Percentiles rank a stretch among this genome's conserved stretches.
Conservation (phyloP, 1,284 basidiomycete species). For the Heliocybe sulcata region DNA sequence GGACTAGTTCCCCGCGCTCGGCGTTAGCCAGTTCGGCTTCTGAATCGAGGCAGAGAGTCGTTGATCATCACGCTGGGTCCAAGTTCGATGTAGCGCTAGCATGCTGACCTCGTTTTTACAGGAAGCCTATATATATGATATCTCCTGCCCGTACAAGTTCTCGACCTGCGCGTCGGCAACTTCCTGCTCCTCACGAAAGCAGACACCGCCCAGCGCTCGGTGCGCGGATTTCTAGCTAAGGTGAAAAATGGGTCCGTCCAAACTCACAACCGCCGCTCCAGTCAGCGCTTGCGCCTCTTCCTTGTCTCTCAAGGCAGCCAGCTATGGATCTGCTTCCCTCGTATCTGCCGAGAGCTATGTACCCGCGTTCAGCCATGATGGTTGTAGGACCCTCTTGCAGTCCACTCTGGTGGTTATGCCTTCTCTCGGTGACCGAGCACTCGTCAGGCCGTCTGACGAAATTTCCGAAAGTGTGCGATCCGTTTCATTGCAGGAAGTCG, state of each 20-base stretch:
- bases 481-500: too few relatives aligned
- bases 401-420: too few relatives aligned
- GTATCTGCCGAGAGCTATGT: neutral
- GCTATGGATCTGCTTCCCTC: neutral
- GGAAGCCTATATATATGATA: neutral
- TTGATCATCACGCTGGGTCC: neutral
- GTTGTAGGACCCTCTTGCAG: too few relatives aligned
- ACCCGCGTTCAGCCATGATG: neutral
- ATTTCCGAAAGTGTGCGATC: too few relatives aligned
- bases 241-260: neutral
- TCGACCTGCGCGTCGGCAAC: neutral
- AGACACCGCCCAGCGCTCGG: neutral
- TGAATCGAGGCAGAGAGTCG: neutral
- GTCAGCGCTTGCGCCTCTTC: neutral
- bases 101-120: constrained; percentile 3
- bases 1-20: neutral
- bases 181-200: neutral
- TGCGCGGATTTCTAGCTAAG: neutral
- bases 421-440: too few relatives aligned
- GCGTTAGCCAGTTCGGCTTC: neutral
- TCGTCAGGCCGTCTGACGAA: too few relatives aligned
- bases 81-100: neutral
- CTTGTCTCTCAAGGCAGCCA: neutral
- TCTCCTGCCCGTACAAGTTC: neutral
- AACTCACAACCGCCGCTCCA: neutral